Evolutionary conservation across 2,329 filamentous ascomycete genomes (phyloP), one percentile per base, ranked within the genome.

Genomic region (Pseudocercospora vitis): DNA sequence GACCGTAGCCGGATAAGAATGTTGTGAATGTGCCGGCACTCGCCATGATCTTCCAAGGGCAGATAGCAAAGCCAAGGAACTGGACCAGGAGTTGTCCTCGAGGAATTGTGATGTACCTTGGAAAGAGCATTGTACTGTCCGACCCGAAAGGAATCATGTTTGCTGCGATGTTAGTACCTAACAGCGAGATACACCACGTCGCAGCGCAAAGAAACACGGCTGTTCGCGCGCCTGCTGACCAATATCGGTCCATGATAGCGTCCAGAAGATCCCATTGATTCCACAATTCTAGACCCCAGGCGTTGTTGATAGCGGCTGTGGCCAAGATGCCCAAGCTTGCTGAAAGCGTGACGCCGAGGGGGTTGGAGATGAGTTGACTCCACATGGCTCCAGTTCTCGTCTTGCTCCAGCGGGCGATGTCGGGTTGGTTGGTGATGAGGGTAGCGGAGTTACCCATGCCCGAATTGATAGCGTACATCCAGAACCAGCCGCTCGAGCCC

Each of bases 31-130:
- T 82, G 1, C 70, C 67, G 2, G 83, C 83, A 0, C 78, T 83
- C 26, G 70, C 76, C 24, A 86, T 72, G 52, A 87, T 85, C 70
- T 84, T 84, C 84, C 83, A 86, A 1, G 83, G 83, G 1, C 84
- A 81, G n/a, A 86, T 74, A 1, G 77, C 77, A 78, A 82, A 84
- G n/a, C 56, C 67, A 11, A 68, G 52, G 32, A 70, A 56, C 16
- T 66, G 65, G 12, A 68, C 68, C 12, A 73, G 52, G 19, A 71
- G 56, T 33, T 71, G 70, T 12, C 68, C 68, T 9, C 66, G 60
- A 29, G 64, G 63, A 31, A 69, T 68, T 59, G 80, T 79, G 62
- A 82, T 68, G 60, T 73, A 81, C 37, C 71, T 71, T 0, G 80
- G 80, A 46, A 78, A 77, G 21, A 82, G 65, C 4, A 39, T 62